Conservation (phyloP, 2,329 filamentous ascomycete species). For the Neopestalotiopsis sp. region DNA sequence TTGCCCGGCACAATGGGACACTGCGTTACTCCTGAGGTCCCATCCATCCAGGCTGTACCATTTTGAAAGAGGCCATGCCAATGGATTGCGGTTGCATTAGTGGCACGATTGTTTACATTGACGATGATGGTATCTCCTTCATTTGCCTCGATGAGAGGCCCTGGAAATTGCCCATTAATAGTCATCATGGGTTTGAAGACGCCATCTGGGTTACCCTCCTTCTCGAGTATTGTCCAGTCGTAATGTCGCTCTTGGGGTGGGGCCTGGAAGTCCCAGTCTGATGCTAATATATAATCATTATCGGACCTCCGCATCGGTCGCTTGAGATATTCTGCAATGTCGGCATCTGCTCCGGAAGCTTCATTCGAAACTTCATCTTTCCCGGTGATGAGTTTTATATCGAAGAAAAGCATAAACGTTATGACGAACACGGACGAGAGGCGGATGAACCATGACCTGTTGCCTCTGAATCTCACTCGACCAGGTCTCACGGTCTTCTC, state of each 20-base stretch:
- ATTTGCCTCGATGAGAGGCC: conserved; percentile 74
- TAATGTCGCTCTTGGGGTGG: conserved; percentile 59
- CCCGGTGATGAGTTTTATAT: conserved; percentile 15
- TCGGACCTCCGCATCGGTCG: conserved; percentile 23
- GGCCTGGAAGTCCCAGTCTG: conserved; percentile 59
- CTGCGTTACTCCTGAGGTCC: conserved; percentile 69
- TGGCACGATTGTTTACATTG: conserved; percentile 69
- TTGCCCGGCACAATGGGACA: conserved; percentile 68
- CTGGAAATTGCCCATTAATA: conserved; percentile 77
- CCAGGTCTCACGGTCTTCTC: conserved; percentile 14
- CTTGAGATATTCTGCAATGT: conserved; percentile 4
- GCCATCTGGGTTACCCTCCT: conserved; percentile 65
- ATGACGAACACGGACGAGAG: conserved; percentile 18
- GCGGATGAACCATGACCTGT: conserved; percentile 21
- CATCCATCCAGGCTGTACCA: conserved; percentile 77
- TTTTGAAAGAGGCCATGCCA: conserved; percentile 83
- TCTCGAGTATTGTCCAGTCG: conserved; percentile 64
- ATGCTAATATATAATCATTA: conserved; percentile 60
- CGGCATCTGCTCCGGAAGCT: neutral
- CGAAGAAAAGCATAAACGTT: conserved; percentile 18
- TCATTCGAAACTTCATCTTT: neutral
- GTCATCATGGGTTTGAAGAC: conserved; percentile 64
- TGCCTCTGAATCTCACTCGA: neutral
- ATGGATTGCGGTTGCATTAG: conserved; percentile 71
- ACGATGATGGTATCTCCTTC: conserved; percentile 75